Percentiles rank a stretch among this genome's conserved stretches.
Conservation (phyloP, 805 yeast species). For the Suhomyces faveliae region DNA sequence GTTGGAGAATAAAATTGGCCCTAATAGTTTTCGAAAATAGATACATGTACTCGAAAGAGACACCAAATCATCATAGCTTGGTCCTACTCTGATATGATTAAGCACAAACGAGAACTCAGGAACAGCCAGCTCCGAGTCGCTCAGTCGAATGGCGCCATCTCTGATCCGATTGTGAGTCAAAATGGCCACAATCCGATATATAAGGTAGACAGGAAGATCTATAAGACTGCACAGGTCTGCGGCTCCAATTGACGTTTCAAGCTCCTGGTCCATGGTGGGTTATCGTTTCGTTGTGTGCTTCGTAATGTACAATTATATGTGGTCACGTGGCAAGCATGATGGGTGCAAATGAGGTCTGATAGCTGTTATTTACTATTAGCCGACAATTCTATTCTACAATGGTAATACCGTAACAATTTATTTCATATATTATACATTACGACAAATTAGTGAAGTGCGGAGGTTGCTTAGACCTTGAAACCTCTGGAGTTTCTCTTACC, state of each 20-base stretch:
- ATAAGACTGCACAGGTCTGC: background rate
- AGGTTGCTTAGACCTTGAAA: conserved; percentile 90
- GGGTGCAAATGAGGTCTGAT: background rate
- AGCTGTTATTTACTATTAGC: no score
- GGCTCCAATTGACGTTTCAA: background rate
- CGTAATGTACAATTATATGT: background rate
- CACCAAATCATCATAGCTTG: conserved; percentile 11
- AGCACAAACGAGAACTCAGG: background rate
- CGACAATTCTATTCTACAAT: no score
- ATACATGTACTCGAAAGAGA: conserved; percentile 25
- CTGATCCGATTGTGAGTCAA: background rate
- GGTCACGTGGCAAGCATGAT: background rate
- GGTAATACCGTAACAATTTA: conserved; percentile 6
- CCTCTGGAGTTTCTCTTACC: conserved; percentile 99
- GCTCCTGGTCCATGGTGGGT: background rate
- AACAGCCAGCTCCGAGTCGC: background rate
- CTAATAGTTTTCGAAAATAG: conserved; percentile 19
- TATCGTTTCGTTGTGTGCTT: background rate
- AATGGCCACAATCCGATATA: background rate
- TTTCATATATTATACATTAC: conserved; percentile 10
- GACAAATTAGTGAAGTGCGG: conserved; percentile 10
- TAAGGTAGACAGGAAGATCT: background rate
- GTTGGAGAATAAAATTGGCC: conserved; percentile 18
- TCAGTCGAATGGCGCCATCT: background rate
- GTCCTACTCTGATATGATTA: conserved; percentile 1